Evolutionary conservation across 1,284 basidiomycete species (phyloP).

Genomic region (Polyporus tsugae): DNA sequence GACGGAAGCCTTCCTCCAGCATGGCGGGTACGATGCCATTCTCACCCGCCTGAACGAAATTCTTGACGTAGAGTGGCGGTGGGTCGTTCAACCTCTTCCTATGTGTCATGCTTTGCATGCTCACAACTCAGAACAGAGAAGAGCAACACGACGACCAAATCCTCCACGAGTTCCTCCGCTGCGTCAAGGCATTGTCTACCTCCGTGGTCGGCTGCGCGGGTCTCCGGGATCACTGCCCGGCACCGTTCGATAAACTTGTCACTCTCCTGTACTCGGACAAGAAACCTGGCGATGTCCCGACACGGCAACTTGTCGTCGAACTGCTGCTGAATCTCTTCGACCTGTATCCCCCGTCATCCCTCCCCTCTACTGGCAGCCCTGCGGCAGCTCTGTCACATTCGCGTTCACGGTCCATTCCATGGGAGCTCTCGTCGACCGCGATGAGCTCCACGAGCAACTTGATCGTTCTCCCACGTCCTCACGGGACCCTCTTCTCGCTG

Average conservation of each 20-base stretch:
- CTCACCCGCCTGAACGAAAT: slow-evolving; percentile 91
- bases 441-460: slow-evolving; percentile 52
- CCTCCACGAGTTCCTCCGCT: slow-evolving; percentile 91
- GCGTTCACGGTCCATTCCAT: slow-evolving; percentile 41
- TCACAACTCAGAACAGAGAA: slow-evolving; percentile 65
- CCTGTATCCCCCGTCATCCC: slow-evolving; percentile 74
- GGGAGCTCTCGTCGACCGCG: slow-evolving; percentile 38
- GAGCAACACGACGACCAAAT: slow-evolving; percentile 98
- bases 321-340: slow-evolving; percentile 86
- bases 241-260: slow-evolving; percentile 87
- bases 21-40: slow-evolving; percentile 88
- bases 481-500: slow-evolving; percentile 74
- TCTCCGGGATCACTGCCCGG: slow-evolving; percentile 83
- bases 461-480: slow-evolving; percentile 73
- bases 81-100: slow-evolving; percentile 34
- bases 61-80: slow-evolving; percentile 97
- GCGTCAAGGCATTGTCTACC: slow-evolving; percentile 92
- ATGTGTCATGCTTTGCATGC: background rate
- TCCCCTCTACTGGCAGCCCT: slow-evolving; percentile 52
- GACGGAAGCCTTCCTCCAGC: slow-evolving; percentile 89
- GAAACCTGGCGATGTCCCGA: slow-evolving; percentile 92
- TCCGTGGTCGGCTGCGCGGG: slow-evolving; percentile 88
- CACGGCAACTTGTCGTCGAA: slow-evolving; percentile 91
- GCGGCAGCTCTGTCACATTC: slow-evolving; percentile 21
- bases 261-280: slow-evolving; percentile 94